A percentile compares a stretch with the other conserved stretches of the same genome.
These are phyloP conservation scores for Novymonas esmeraldas DNA, from an alignment of 208 protist genomes.

Conservation along the genomic window DNA sequence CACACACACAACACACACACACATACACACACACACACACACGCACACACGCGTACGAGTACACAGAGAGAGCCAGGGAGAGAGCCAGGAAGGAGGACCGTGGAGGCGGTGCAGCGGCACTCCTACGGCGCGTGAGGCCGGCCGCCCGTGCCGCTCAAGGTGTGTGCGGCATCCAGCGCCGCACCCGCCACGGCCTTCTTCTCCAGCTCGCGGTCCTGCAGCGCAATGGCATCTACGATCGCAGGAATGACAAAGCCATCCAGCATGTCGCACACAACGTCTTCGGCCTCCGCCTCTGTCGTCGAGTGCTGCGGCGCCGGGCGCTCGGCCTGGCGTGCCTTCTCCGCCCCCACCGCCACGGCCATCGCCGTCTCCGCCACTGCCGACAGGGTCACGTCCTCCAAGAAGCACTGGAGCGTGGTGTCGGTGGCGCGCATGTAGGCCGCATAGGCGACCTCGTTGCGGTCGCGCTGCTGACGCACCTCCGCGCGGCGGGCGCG, in stretches of 20 bases:
- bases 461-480: conserved; percentile 68
- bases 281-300: conserved; percentile 25
- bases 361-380: conserved; percentile 69
- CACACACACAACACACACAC: not conserved
- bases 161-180: conserved; percentile 38
- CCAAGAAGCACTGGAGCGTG: conserved; percentile 70
- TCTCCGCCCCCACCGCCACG: conserved; percentile 62
- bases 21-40: not conserved
- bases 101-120: not conserved
- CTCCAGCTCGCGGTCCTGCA: conserved; percentile 37
- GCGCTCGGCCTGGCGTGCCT: conserved; percentile 43
- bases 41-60: not conserved
- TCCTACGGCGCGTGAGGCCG: not conserved
- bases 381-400: conserved; percentile 45
- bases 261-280: conserved; percentile 78
- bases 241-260: conserved; percentile 78
- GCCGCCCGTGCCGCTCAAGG: not conserved
- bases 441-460: conserved; percentile 73
- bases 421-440: conserved; percentile 64
- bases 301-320: conserved; percentile 26
- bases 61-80: not conserved
- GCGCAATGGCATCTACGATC: conserved; percentile 57
- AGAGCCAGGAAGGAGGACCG: not conserved
- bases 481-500: conserved; percentile 62
- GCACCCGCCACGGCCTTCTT: conserved; percentile 58